These are phyloP conservation scores for Myriosclerotinia duriaeana DNA, from an alignment of 2,329 filamentous ascomycete genomes.

Conservation along the genomic window DNA sequence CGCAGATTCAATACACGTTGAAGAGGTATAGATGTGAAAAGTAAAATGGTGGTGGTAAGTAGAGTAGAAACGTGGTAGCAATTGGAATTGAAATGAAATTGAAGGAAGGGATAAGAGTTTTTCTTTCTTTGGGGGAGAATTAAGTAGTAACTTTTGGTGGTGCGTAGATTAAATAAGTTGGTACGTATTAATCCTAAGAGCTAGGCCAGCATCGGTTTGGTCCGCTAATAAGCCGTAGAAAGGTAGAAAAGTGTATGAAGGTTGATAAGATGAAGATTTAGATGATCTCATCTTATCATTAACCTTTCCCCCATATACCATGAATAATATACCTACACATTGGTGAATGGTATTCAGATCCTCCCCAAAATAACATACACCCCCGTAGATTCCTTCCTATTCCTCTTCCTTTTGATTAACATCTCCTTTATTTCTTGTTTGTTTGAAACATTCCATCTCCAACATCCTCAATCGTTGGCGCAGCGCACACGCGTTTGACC, in stretches of 20 bases:
- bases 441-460: constrained; percentile 13
- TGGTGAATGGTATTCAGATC: not conserved
- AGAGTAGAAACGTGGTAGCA: not conserved
- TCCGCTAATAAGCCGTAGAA: not conserved
- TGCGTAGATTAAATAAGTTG: constrained; percentile 19
- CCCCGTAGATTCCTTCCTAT: not conserved
- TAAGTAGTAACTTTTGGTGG: not conserved
- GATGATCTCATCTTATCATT: not conserved
- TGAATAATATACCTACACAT: not conserved
- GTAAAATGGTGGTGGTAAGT: not conserved
- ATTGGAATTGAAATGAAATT: not conserved
- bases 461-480: constrained; percentile 5
- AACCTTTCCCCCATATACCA: not conserved
- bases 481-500: constrained; percentile 21
- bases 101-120: not conserved
- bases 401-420: not conserved
- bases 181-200: not conserved
- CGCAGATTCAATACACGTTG: not conserved
- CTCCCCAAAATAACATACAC: not conserved
- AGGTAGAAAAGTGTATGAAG: not conserved
- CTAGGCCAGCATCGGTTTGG: constrained; percentile 14
- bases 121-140: not conserved
- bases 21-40: not conserved
- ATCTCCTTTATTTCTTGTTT: not conserved
- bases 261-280: not conserved